A percentile compares a stretch with the other conserved stretches of the same genome.
phyloP scores from a whole-genome alignment of 305 asterid genomes.

The Lippia alba region DNA sequence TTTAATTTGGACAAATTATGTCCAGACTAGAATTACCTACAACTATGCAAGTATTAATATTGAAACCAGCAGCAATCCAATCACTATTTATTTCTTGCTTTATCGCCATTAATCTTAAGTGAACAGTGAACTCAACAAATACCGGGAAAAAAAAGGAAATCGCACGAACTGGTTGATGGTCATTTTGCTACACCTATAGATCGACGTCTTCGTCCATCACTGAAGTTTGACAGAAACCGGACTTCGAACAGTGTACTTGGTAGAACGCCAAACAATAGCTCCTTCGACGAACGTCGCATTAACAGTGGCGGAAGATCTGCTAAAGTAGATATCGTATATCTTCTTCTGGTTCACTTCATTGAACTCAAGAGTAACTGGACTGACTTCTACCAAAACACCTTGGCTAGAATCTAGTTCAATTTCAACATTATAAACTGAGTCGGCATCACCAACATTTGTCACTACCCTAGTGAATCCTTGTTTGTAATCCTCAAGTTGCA shows the following conservation, averaged over 20 bases:
- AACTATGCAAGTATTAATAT: too few species aligned
- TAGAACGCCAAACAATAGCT: constrained; percentile 47
- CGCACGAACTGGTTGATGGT: too few species aligned
- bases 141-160: too few species aligned
- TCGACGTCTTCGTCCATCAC: not conserved
- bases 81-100: too few species aligned
- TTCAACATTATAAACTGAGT: constrained; percentile 32
- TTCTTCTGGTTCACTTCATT: constrained; percentile 43
- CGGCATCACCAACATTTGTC: constrained; percentile 62
- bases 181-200: not conserved
- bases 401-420: constrained; percentile 13
- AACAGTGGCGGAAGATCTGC: constrained; percentile 17
- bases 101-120: too few species aligned
- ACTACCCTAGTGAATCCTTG: constrained; percentile 51
- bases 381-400: constrained; percentile 38
- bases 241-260: constrained; percentile 37
- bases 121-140: too few species aligned
- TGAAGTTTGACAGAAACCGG: constrained; percentile 47
- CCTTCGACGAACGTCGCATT: constrained; percentile 41
- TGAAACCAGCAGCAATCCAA: too few species aligned
- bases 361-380: constrained; percentile 47
- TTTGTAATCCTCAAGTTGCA: constrained; percentile 30
- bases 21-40: too few species aligned
- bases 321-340: constrained; percentile 44
- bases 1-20: too few species aligned